Conservation (phyloP, 352 stramenopile genomes). For the Aphanomyces stellatus region DNA sequence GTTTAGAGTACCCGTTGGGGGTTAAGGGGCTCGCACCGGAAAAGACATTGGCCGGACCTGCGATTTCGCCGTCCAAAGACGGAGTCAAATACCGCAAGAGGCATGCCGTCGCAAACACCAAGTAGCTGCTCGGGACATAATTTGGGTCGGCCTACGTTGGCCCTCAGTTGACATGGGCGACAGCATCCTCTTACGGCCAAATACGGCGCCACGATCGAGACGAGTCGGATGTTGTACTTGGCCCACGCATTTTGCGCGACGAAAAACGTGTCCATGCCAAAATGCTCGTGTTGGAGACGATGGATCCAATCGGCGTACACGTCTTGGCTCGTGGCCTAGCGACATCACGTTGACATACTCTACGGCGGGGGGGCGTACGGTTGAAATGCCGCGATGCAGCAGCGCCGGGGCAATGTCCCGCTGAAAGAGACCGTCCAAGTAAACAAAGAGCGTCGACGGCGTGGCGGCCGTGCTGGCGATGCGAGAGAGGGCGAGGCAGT, state of each 20-base stretch:
- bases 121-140: conserved; percentile 31
- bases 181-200: neutral
- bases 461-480: conserved; percentile 30
- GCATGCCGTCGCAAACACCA: conserved; percentile 41
- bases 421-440: conserved; percentile 74
- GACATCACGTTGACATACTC: neutral
- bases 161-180: neutral
- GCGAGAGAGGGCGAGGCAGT: conserved; percentile 51
- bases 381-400: conserved; percentile 24
- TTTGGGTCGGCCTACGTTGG: conserved; percentile 1
- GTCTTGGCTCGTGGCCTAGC: conserved; percentile 28
- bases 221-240: conserved; percentile 35
- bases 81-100: conserved; percentile 48
- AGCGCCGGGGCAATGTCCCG: conserved; percentile 67
- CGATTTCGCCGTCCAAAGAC: neutral
- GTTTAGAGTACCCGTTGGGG: too few species aligned
- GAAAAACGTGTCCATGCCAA: conserved; percentile 91
- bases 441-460: conserved; percentile 36
- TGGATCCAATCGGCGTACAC: conserved; percentile 80
- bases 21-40: neutral
- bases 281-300: conserved; percentile 76
- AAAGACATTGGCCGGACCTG: neutral
- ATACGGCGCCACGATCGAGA: conserved; percentile 29
- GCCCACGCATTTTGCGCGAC: conserved; percentile 84
- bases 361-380: conserved; percentile 14